Base-by-base conservation (phyloP, 1,284 basidiomycete species). In the Sphagnurus paluster region DNA sequence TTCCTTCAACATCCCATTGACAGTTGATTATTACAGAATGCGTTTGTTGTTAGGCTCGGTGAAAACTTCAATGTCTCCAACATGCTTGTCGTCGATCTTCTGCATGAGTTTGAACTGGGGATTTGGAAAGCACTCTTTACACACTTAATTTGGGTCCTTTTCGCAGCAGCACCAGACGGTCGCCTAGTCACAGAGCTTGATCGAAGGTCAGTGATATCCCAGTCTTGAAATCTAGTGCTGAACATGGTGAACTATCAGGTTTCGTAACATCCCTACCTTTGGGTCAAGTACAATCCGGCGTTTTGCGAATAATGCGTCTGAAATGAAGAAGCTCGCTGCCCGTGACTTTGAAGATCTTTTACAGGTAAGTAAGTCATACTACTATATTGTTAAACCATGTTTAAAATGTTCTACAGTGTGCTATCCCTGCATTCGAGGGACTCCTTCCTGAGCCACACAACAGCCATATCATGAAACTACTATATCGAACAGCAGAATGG, bases 1-100 rank as follows among this genome's bases (percentile, higher is more conserved):
- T 32, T 4, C 29, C 4, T 5, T 32, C 29, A n/a, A 8, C 4
- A n/a, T 5, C 13, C 37, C 17, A 24, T 2, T 39, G 7, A 29
- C 11, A 25, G n/a, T 14, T n/a, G 6, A 17, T 10, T 14, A 6
- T 32, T 34, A 7, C 21, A 53, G 51, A 53, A 49, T 40, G 48
- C 43, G 10, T 54, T 54, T 25, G 14, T 32, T 8, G 19, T 24
- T 16, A 33, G 30, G 9, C 30, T 54, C 2, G 30, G 25, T 21
- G 3, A 8, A 5, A 13, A 25, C 1, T 53, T 58, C 32, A 34
- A 50, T 16, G 17, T 44, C 14, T 54, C 46, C 19, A 9, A 16
- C 1, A 57, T 57, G 44, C 44, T 63, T 16, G 49, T 53, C 4
- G 29, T 32, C 5, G 29, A 32, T n/a, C 29, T 32, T 4, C 29